Conservation (phyloP, 2,329 filamentous ascomycete species). For the Fusarium torreyae region DNA sequence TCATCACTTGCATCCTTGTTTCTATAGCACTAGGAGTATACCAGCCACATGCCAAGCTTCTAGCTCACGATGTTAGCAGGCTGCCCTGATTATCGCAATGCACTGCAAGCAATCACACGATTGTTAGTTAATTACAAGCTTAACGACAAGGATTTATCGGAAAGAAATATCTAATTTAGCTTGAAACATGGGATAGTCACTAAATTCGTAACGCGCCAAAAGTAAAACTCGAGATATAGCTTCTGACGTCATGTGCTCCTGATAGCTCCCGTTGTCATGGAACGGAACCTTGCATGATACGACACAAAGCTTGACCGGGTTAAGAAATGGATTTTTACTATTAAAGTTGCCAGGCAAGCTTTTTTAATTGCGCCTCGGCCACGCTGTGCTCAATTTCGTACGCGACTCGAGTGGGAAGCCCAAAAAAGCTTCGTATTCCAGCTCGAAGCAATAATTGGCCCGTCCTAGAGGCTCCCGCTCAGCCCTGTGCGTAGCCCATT, state of each 20-base stretch:
- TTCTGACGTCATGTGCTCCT: constrained; percentile 37
- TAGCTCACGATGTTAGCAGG: not conserved
- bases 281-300: constrained; percentile 6
- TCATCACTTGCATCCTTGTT: too few relatives aligned
- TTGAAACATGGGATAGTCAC: constrained; percentile 18
- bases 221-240: constrained; percentile 4
- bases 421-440: not conserved
- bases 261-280: constrained; percentile 1
- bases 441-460: constrained; percentile 26
- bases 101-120: not conserved
- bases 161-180: constrained; percentile 2
- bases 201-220: constrained; percentile 3
- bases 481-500: constrained; percentile 41
- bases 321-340: not conserved
- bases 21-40: not conserved
- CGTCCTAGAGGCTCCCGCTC: constrained; percentile 7
- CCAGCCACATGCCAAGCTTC: constrained; percentile 1
- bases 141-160: not conserved
- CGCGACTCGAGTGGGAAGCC: too few relatives aligned
- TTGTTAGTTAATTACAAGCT: not conserved
- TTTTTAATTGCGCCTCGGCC: constrained; percentile 15
- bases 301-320: constrained; percentile 14
- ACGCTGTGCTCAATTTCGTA: not conserved
- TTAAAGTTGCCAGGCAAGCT: constrained; percentile 37
- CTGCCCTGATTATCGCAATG: not conserved